phyloP scores from a whole-genome alignment of 345 rosid species.

The Aquilaria malaccensis region DNA sequence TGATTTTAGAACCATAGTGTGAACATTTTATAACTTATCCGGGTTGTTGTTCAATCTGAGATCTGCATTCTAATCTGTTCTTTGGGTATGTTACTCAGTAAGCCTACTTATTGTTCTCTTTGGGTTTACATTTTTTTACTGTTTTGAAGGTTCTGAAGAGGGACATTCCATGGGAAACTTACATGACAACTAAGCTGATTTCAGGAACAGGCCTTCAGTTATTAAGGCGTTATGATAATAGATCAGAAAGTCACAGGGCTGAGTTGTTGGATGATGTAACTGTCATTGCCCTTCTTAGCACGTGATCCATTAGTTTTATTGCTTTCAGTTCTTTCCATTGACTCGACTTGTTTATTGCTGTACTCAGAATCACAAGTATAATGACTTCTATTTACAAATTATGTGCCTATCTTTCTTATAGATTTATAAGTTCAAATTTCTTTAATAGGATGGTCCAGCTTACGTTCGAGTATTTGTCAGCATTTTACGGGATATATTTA shows the following conservation, averaged over 20 bases:
- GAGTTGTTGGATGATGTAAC: slow-evolving; percentile 86
- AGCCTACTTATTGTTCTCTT: too few species aligned
- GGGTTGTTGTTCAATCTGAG: too few species aligned
- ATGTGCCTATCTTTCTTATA: too few species aligned
- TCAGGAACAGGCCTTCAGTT: slow-evolving; percentile 82
- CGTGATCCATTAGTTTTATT: neutral
- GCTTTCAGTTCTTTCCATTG: neutral
- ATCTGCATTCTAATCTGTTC: too few species aligned
- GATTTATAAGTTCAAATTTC: slow-evolving; percentile 9
- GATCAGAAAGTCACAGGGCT: slow-evolving; percentile 68
- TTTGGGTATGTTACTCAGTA: too few species aligned
- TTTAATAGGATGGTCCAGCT: slow-evolving; percentile 88
- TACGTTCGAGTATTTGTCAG: slow-evolving; percentile 78
- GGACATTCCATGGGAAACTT: slow-evolving; percentile 99
- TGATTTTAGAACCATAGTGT: too few species aligned
- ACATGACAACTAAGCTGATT: slow-evolving; percentile 85
- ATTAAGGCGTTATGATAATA: slow-evolving; percentile 81
- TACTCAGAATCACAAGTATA: neutral
- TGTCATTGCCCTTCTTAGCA: slow-evolving; percentile 9
- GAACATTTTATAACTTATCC: too few species aligned
- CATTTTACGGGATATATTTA: slow-evolving; percentile 79
- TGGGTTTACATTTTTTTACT: neutral
- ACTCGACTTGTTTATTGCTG: neutral
- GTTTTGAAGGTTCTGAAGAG: slow-evolving; percentile 68
- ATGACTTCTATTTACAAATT: too few species aligned